Evolutionary conservation across 805 yeast genomes (phyloP).

Genomic region (Lipomyces yamadae): DNA sequence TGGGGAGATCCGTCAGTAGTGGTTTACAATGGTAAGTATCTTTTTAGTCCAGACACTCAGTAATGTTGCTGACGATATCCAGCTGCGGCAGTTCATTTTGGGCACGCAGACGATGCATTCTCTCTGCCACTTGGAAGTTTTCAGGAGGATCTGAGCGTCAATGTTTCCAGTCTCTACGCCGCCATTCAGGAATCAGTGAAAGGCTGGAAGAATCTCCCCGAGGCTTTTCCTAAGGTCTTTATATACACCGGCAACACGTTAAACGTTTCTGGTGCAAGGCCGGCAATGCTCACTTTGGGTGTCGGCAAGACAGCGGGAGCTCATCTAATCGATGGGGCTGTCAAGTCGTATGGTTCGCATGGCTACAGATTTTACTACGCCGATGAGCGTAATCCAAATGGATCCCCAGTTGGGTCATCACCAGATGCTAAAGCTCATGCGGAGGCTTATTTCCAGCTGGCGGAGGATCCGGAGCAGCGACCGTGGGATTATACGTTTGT

Average conservation of each 20-base stretch:
- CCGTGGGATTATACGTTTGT: slow-evolving; percentile 8
- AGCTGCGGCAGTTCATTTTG: not conserved
- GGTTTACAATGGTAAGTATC: not conserved
- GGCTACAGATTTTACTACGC: slow-evolving; percentile 5
- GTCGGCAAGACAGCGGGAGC: slow-evolving; percentile 7
- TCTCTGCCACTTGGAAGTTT: not conserved
- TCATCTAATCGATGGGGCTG: slow-evolving; percentile 2
- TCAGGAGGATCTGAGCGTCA: not conserved
- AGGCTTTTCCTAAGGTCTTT: not conserved
- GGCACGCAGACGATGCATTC: not conserved
- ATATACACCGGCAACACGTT: not conserved
- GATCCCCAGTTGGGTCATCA: not conserved
- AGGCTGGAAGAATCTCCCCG: not conserved
- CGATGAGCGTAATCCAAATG: not conserved
- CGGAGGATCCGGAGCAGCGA: slow-evolving; percentile 7
- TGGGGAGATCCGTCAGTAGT: not conserved
- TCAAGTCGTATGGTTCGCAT: not conserved
- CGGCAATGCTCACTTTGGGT: not conserved
- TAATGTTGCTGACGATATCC: not conserved
- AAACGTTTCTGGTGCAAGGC: not conserved
- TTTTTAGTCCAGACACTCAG: not conserved
- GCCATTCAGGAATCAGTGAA: not conserved
- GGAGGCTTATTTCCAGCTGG: slow-evolving; percentile 1
- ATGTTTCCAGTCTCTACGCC: not conserved
- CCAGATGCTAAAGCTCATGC: not conserved